Evolutionary conservation across 208 protist species (phyloP), one percentile per base, ranked within the genome.

Genomic region (Acanthamoeba rhysodes): DNA sequence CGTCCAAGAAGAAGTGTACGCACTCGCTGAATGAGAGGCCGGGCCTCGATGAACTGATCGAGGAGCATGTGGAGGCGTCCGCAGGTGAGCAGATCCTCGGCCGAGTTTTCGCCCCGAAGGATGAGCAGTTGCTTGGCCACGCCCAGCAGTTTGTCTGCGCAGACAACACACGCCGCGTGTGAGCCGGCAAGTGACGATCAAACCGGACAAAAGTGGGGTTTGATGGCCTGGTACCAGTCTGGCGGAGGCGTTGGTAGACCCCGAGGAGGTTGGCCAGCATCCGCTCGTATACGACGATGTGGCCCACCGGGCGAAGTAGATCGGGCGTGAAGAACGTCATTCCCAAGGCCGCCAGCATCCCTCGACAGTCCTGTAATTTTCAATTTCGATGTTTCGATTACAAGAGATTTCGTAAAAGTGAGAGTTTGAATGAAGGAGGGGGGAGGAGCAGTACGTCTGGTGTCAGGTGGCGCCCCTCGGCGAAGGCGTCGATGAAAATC

Each of bases 31-130:
- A 78, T 78, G 70, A 78, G 70, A 3, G 34, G 32, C 6, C 70
- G 70, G 32, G 70, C 70, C 32, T 78, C 70, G 70, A 45, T 45
- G 32, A 78, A 78, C 70, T 78, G 70, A 24, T 78, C 70, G 32
- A 78, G n/a, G 32, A 78, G 70, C 70, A 78, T 78, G 70, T 78
- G 70, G 32, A 78, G 70, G n/a, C 70, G 70, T 7, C 70, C 70
- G 34, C 70, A 78, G 34, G 70, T 78, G 32, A 78, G 70, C 70
- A 78, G 70, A 29, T 78, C 70, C 34, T 78, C 70, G 70, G 32
- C 18, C 1, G 70, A 78, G 34, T 78, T 45, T 29, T 78, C 70
- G 70, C 70, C 70, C 18, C 70, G 70, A 32, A 78, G 70, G 8
- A 78, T 78, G 32, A 78, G 34, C n/a, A 78, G n/a, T 20, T 78